Evolutionary conservation across 306 rosid genomes (phyloP).

Genomic region (Acmispon strigosus): DNA sequence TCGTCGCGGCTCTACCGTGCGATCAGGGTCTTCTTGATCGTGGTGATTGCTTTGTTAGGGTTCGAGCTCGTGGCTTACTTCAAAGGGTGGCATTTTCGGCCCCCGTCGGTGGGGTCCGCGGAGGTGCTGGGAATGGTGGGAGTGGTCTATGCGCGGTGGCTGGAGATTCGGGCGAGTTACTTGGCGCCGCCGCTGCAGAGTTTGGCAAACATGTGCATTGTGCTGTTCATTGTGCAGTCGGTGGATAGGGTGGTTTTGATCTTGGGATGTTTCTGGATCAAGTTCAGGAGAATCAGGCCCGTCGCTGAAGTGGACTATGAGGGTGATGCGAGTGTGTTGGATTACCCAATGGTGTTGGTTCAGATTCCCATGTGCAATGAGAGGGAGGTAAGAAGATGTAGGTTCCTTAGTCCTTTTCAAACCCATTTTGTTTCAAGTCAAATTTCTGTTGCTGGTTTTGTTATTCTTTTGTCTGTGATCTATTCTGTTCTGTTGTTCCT

Average conservation of each 20-base stretch:
- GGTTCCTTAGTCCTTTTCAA: constrained; percentile 49
- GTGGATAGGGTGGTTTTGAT: constrained; percentile 75
- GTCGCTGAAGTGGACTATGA: constrained; percentile 56
- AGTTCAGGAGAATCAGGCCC: constrained; percentile 65
- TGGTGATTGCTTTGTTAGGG: constrained; percentile 49
- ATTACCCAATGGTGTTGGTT: constrained; percentile 85
- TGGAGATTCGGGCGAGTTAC: constrained; percentile 56
- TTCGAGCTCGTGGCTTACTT: constrained; percentile 86
- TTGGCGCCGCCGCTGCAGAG: constrained; percentile 84
- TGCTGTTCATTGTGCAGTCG: constrained; percentile 77
- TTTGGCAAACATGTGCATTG: constrained; percentile 68
- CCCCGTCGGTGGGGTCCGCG: constrained; percentile 59
- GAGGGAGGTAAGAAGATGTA: constrained; percentile 98
- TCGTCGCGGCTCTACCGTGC: constrained; percentile 64
- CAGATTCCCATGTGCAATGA: constrained; percentile 99
- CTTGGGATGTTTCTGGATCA: constrained; percentile 94
- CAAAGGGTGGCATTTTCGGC: constrained; percentile 91
- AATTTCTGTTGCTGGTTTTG: not conserved
- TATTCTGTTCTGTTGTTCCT: not conserved
- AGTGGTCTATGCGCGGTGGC: constrained; percentile 61
- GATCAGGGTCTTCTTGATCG: constrained; percentile 54
- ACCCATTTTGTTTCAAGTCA: not conserved
- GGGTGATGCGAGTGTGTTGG: constrained; percentile 35
- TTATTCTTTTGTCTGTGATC: not conserved
- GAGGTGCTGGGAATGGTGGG: constrained; percentile 62